These are phyloP conservation scores for Trichoderma orchidacearum DNA, from an alignment of 495 filamentous ascomycete species.

Conservation along the genomic window DNA sequence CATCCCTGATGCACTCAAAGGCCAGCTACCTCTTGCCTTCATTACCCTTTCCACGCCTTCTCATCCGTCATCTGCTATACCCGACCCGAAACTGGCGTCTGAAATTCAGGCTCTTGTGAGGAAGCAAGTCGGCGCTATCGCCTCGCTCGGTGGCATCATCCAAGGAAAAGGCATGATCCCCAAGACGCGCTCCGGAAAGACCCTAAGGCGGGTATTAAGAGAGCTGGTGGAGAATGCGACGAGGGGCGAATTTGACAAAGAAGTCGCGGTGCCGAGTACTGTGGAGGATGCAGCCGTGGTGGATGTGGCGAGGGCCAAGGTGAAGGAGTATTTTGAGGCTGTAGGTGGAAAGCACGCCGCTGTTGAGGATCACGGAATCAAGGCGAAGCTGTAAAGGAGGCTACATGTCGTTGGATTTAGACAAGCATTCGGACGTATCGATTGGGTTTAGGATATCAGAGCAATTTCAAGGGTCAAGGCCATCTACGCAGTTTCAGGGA, in stretches of 20 bases:
- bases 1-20: conserved; percentile 75
- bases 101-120: conserved; percentile 56
- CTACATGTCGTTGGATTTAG: background rate
- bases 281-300: conserved; percentile 40
- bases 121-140: conserved; percentile 80
- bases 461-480: too few relatives aligned
- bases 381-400: conserved; percentile 41
- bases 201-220: conserved; percentile 61
- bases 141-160: conserved; percentile 70
- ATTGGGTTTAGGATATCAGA: background rate
- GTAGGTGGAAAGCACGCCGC: conserved; percentile 32
- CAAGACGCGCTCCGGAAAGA: conserved; percentile 83
- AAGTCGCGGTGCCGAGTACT: conserved; percentile 36
- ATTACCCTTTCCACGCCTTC: conserved; percentile 41
- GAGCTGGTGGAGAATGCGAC: conserved; percentile 64
- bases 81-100: conserved; percentile 27
- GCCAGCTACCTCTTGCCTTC: conserved; percentile 84
- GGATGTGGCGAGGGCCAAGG: conserved; percentile 29
- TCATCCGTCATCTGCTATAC: conserved; percentile 29
- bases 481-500: too few relatives aligned
- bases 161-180: conserved; percentile 82
- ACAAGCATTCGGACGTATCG: background rate
- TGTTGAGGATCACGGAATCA: conserved; percentile 23
- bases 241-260: conserved; percentile 33
- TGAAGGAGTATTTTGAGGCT: conserved; percentile 34